These are phyloP conservation scores for Galeopsis tetrahit DNA, from an alignment of 257 asterid genomes.

Conservation along the genomic window DNA sequence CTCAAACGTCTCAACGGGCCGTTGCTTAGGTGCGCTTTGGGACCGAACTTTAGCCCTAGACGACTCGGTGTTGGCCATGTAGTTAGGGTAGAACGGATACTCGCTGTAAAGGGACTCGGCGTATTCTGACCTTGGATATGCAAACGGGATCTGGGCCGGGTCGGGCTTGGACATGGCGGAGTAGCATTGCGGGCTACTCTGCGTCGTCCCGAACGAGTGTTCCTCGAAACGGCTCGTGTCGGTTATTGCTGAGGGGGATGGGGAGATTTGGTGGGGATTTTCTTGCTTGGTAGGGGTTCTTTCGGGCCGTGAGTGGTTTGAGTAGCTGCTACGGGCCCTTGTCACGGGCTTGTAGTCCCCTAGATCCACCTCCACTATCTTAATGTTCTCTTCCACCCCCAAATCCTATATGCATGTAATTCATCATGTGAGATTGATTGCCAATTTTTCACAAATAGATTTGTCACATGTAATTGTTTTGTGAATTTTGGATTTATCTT, in stretches of 20 bases:
- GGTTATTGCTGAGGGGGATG: constrained; percentile 62
- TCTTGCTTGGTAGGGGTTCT: constrained; percentile 47
- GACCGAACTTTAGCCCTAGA: constrained; percentile 90
- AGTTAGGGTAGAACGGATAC: constrained; percentile 71
- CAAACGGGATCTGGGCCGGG: constrained; percentile 41
- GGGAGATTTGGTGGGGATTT: constrained; percentile 54
- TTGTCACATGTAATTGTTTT: too few species aligned
- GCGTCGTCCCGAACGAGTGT: constrained; percentile 57
- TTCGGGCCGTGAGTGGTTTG: constrained; percentile 56
- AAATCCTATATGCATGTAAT: constrained; percentile 48
- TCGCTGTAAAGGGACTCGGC: constrained; percentile 68
- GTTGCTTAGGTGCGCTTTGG: constrained; percentile 97
- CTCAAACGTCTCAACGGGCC: constrained; percentile 74
- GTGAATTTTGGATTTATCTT: too few species aligned
- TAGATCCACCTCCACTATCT: constrained; percentile 91
- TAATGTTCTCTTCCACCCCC: constrained; percentile 78
- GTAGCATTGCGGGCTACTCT: constrained; percentile 84
- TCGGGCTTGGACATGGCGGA: constrained; percentile 69
- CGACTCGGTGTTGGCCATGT: constrained; percentile 94
- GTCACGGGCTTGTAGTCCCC: constrained; percentile 65
- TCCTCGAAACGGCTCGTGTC: constrained; percentile 81
- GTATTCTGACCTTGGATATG: constrained; percentile 65
- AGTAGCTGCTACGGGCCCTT: constrained; percentile 67
- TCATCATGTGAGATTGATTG: background rate
- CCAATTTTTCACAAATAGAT: too few species aligned